A percentile compares a stretch with the other conserved stretches of the same genome.
Evolutionary conservation across 768 basidiomycete genomes (phyloP).

Genomic region (Candolleomyces aberdarensis): DNA sequence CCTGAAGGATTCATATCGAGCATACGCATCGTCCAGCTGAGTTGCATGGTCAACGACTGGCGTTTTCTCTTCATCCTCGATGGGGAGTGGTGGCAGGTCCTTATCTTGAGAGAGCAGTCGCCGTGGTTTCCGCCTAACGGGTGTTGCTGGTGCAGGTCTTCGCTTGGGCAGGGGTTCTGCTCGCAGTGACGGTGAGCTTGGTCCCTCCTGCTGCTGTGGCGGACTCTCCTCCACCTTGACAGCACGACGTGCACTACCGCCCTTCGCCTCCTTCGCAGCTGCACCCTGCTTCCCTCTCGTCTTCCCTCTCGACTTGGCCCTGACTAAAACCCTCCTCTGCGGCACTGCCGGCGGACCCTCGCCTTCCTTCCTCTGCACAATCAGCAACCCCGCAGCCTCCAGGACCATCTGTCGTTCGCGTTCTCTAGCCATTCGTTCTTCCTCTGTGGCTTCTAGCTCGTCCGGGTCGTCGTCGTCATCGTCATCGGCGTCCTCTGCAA

Average conservation of each 20-base stretch:
- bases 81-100: constrained; percentile 55
- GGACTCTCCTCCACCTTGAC: too few species aligned
- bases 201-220: too few species aligned
- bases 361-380: constrained; percentile 61
- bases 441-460: constrained; percentile 40
- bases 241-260: too few species aligned
- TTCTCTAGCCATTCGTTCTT: constrained; percentile 60
- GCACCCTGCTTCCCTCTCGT: not conserved
- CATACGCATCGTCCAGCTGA: constrained; percentile 80
- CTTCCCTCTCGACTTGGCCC: not conserved
- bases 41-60: constrained; percentile 36
- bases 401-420: constrained; percentile 77
- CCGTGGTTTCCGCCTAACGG: constrained; percentile 16
- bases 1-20: constrained; percentile 83
- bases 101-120: constrained; percentile 24
- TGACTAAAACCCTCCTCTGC: constrained; percentile 25
- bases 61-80: constrained; percentile 21
- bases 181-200: not conserved
- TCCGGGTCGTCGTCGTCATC: constrained; percentile 33
- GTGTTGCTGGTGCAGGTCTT: constrained; percentile 53
- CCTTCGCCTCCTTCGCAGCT: not conserved
- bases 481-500: constrained; percentile 15
- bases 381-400: constrained; percentile 78
- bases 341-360: constrained; percentile 44
- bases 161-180: constrained; percentile 22